Evolutionary conservation across 345 rosid species (phyloP).

Genomic region (Excoecaria cochinchinensis): DNA sequence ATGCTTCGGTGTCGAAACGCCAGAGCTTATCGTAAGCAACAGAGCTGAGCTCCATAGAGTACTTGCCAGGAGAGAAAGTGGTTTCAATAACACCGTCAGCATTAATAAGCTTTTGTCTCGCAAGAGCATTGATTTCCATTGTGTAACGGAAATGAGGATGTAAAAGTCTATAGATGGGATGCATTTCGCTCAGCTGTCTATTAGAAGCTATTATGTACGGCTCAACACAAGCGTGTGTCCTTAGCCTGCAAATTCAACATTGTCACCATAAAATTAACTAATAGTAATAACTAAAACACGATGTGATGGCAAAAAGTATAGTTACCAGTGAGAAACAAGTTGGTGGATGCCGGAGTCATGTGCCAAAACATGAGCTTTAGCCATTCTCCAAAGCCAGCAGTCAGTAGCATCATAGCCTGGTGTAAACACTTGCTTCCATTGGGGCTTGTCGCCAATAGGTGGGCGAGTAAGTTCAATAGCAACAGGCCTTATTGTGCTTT

Average conservation of each 20-base stretch:
- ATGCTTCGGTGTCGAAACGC: constrained; percentile 47
- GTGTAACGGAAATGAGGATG: constrained; percentile 75
- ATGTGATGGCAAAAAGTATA: too few relatives aligned
- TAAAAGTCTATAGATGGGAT: constrained; percentile 54
- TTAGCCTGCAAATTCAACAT: constrained; percentile 7
- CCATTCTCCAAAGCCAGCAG: constrained; percentile 67
- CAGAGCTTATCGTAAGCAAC: constrained; percentile 44
- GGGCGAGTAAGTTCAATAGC: constrained; percentile 74
- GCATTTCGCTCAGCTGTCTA: constrained; percentile 63
- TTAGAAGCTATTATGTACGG: constrained; percentile 63
- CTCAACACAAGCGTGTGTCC: constrained; percentile 27
- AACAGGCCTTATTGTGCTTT: constrained; percentile 50
- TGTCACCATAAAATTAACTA: too few relatives aligned
- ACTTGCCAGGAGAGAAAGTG: constrained; percentile 49
- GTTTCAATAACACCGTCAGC: constrained; percentile 62
- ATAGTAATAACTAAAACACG: too few relatives aligned
- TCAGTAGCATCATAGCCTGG: constrained; percentile 44
- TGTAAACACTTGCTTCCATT: constrained; percentile 58
- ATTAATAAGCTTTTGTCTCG: constrained; percentile 49
- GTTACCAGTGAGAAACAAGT: constrained; percentile 71
- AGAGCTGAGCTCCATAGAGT: constrained; percentile 52
- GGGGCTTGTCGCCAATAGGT: constrained; percentile 46
- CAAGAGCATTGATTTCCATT: constrained; percentile 66
- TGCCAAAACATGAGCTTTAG: constrained; percentile 62
- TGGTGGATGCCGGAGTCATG: constrained; percentile 68